Base-by-base conservation (phyloP, 106 monocot genomes). In the Narthecium ossifragum region DNA sequence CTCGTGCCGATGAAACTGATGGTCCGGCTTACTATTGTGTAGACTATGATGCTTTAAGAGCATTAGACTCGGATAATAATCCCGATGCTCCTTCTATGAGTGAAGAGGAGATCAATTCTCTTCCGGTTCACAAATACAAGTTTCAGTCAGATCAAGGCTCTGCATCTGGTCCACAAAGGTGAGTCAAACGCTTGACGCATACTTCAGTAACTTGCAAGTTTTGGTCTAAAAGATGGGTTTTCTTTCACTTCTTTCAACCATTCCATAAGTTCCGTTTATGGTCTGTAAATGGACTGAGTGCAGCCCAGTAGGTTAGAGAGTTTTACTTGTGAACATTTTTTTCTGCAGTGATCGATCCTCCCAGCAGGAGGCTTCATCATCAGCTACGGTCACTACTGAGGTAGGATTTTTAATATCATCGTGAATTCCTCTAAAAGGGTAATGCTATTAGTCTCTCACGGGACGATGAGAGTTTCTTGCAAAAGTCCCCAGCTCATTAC, bases 1-100 rank as follows among this genome's bases (percentile, higher is more conserved):
- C n/a, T n/a, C n/a, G n/a, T n/a, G n/a, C n/a, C n/a, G n/a, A n/a
- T n/a, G n/a, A n/a, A n/a, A n/a, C n/a, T n/a, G n/a, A n/a, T n/a
- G n/a, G n/a, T n/a, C n/a, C n/a, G n/a, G n/a, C n/a, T n/a, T n/a
- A n/a, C n/a, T n/a, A n/a, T n/a, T n/a, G n/a, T 65, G 22, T 55
- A 98, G 96, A 98, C 67, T 98, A 98, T 81, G 96, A 98, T 81
- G 63, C 90, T 23, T 67, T 98, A 31, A 90, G 96, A 66, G 86
- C 86, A 40, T 61, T 98, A 43, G 96, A 98, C 63, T 68, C 68
- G 13, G 90, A 98, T 15, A 77, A 81, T 74, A 70, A 36, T 43
- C 80, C 78, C 24, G 77, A 72, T 41, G 47, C 70, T 71, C 81
- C 83, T 74, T 80, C 96, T 38, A 98, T 98, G 96, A 90, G 61